phyloP scores from a whole-genome alignment of 169 alveolate genomes.

The Plasmodium vivax region DNA sequence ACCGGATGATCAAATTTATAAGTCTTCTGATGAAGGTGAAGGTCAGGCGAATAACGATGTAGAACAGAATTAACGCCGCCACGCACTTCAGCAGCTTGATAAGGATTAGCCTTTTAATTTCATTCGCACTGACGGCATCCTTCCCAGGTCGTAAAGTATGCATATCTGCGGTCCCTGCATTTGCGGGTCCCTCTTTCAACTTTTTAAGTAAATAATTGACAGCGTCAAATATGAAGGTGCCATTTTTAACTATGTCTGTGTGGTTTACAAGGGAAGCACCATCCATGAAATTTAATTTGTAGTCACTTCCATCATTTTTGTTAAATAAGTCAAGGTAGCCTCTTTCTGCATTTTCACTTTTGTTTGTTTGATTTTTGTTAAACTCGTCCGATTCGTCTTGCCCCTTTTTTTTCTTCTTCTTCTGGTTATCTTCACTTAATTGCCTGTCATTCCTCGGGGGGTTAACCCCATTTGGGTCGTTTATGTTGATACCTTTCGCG shows the following conservation, averaged over 20 bases:
- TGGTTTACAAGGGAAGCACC: background rate
- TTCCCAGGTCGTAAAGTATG: background rate
- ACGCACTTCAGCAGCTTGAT: slow-evolving; percentile 33
- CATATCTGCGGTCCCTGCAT: background rate
- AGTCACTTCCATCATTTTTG: slow-evolving; percentile 14
- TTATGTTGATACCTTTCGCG: slow-evolving; percentile 12
- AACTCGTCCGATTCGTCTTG: background rate
- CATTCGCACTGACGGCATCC: background rate
- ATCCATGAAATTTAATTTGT: slow-evolving; percentile 35
- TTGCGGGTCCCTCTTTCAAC: background rate
- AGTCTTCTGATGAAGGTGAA: slow-evolving; percentile 28
- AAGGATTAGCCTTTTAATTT: slow-evolving; percentile 43
- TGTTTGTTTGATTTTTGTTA: background rate
- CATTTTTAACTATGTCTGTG: slow-evolving; percentile 14
- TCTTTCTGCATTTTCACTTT: slow-evolving; percentile 2
- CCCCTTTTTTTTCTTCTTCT: background rate
- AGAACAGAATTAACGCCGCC: slow-evolving; percentile 6
- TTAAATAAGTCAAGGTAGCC: slow-evolving; percentile 21
- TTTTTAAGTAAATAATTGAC: slow-evolving; percentile 9
- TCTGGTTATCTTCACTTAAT: background rate
- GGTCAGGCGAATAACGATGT: slow-evolving; percentile 1
- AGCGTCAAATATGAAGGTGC: slow-evolving; percentile 49
- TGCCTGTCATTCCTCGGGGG: background rate
- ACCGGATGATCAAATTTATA: slow-evolving; percentile 10
- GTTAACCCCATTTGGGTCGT: background rate